Base-by-base conservation (phyloP, 805 yeast species). In the Yarrowia phangngaensis region DNA sequence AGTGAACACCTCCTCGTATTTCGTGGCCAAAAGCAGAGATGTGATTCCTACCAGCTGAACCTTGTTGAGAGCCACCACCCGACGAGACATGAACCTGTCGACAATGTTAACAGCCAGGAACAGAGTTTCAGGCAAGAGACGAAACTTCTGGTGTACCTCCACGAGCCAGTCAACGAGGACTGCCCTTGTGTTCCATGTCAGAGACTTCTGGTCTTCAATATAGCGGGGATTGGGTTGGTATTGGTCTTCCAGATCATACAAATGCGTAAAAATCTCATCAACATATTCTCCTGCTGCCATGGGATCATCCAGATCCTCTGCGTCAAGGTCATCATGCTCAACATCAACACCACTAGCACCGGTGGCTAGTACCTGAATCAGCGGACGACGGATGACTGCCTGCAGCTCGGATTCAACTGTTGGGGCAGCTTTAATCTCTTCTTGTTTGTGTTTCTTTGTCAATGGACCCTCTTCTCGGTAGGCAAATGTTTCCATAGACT, bases 241-340 rank as follows among this genome's bases (percentile, higher is more conserved):
- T 59, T 76, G 73, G 34, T 73, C 65, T 67, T 88, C 95, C 52
- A 82, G 70, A 59, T 74, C 79, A 62, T 81, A 80, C 58, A 89
- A 69, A 64, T 84, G 87, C 22, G 77, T 82, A 65, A 86, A 89
- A 51, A 90, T 89, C 53, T 87, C 97, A 54, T 70, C 76, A 50
- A 84, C 95, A 64, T 89, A 90, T 69, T 90, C 98, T 53, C 88
- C 78, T 23, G 85, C 97, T 96, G 90, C 89, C 54, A 85, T 67
- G 15, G 73, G 73, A 52, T 70, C 74, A 22, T 58, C 63, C 35
- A 53, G 57, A 45, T 70, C 73, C 16, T 64, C 68, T 14, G 60
- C 64, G 40, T 66, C 68, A 23, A 63, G 58, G 31, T 64, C 64
- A 23, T 57, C 59, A 55, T 59, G 62, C 29, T 47, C 52, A 12